Base-by-base conservation (phyloP, 768 basidiomycete species). In the Lyophyllum semitale region DNA sequence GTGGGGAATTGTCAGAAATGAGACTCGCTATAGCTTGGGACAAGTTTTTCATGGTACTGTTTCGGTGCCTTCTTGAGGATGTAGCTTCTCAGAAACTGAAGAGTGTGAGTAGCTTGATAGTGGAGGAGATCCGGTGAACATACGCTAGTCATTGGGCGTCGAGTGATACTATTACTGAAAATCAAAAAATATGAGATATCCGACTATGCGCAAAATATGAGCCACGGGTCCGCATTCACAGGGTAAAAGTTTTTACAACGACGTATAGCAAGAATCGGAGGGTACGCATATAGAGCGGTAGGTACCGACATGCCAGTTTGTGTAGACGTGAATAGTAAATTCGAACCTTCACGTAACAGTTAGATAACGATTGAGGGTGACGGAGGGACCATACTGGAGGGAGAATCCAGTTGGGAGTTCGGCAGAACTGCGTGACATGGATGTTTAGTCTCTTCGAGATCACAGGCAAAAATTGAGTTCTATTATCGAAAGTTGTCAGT, bases 381-480 rank as follows among this genome's bases (percentile, higher is more conserved):
- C 29, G 12, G n/a, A 23, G 13, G 4, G 7, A 38, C 7, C 72
- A 53, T 60, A 84, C 82, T 25, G 74, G 71, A 20, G 77, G 78
- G 1, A 78, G 23, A 35, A 76, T 67, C 81, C 82, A 84, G 53
- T 74, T 76, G 4, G 73, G 76, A 7, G 77, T 81, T 23, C 83
- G 73, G 59, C 75, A 76, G 56, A 84, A 83, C 51, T 84, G 77
- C 8, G 73, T 72, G 2, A 84, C 71, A 40, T 73, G 61, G 3
- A 75, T 71, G 11, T 62, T 69, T 26, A 73, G 70, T 43, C 74
- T 74, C 49, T 74, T 63, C 11, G 79, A 66, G 37, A 82, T 77
- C 23, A 68, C 63, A 1, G 80, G 77, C 11, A 82, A 59, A 49
- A 82, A 74, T 62, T 88, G 84, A 3, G 79, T 75, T 8, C 84